phyloP scores from a whole-genome alignment of 2,329 filamentous ascomycete genomes.

The Juglanconis sp. region DNA sequence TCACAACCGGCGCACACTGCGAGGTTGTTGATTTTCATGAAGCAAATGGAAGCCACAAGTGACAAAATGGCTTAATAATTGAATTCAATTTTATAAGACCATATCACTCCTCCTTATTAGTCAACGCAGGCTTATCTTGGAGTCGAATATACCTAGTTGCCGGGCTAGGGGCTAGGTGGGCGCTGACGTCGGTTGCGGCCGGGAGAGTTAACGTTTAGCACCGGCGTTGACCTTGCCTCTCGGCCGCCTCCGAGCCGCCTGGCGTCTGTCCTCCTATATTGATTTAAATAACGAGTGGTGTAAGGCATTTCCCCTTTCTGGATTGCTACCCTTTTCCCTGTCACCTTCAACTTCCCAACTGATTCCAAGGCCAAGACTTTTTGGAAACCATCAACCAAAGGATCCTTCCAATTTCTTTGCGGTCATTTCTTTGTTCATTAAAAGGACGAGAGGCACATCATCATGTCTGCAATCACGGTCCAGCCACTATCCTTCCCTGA shows the following conservation, averaged over 20 bases:
- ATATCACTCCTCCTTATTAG: background rate
- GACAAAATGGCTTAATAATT: no score
- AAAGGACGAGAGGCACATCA: background rate
- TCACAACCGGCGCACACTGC: no score
- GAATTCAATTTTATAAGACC: background rate
- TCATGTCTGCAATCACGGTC: constrained; percentile 29
- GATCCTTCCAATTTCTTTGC: background rate
- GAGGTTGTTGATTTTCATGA: no score
- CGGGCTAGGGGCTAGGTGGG: background rate
- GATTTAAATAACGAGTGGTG: background rate
- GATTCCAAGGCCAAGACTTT: background rate
- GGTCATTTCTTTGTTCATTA: no score
- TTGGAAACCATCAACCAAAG: no score
- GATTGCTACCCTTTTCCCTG: background rate
- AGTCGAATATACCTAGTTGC: background rate
- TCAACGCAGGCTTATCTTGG: background rate
- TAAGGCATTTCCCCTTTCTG: background rate
- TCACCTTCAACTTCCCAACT: background rate
- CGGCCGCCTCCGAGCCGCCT: background rate
- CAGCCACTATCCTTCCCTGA: constrained; percentile 34
- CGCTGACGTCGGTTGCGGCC: constrained; percentile 7
- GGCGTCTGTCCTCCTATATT: background rate
- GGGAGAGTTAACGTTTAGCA: background rate
- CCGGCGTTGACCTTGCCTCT: background rate
- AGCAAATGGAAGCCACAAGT: no score